Conservation (phyloP, 495 filamentous ascomycete genomes). For the Penicillium subrubescens region DNA sequence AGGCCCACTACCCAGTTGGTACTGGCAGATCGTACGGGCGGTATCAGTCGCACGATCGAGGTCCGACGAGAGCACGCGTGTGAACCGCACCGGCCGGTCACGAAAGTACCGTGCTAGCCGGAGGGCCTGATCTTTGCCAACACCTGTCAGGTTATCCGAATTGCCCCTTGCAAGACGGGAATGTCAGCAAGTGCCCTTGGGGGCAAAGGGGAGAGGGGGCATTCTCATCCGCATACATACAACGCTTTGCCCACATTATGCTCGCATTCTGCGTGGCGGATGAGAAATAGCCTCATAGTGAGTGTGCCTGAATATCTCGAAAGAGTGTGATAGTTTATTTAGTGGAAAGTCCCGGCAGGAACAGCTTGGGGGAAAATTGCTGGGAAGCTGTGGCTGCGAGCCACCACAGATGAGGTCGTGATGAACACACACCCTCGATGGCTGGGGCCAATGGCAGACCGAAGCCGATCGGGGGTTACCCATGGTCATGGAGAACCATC, state of each 20-base stretch:
- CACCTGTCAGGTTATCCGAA: slow-evolving; percentile 67
- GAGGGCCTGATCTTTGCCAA: slow-evolving; percentile 72
- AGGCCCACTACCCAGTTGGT: slow-evolving; percentile 37
- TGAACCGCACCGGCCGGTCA: slow-evolving; percentile 45
- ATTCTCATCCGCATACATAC: slow-evolving; percentile 47
- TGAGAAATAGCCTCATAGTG: slow-evolving; percentile 69
- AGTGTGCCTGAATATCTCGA: neutral
- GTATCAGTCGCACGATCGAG: slow-evolving; percentile 71
- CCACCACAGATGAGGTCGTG: slow-evolving; percentile 7
- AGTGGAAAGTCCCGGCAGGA: neutral
- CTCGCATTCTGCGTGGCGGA: slow-evolving; percentile 84
- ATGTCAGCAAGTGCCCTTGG: neutral
- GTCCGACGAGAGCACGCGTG: slow-evolving; percentile 74
- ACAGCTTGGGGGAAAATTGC: neutral
- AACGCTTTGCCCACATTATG: slow-evolving; percentile 78
- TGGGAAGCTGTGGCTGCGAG: slow-evolving; percentile 1
- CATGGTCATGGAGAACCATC: slow-evolving; percentile 6
- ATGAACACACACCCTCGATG: slow-evolving; percentile 9
- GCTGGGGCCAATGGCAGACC: slow-evolving; percentile 7
- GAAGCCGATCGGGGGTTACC: neutral
- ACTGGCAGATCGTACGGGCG: slow-evolving; percentile 61
- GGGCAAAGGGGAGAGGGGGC: neutral
- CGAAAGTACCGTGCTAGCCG: slow-evolving; percentile 50
- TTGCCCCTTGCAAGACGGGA: slow-evolving; percentile 68
- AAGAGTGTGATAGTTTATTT: neutral